These are phyloP conservation scores for Sparassis latifolia DNA, from an alignment of 1,284 basidiomycete genomes.

Conservation along the genomic window DNA sequence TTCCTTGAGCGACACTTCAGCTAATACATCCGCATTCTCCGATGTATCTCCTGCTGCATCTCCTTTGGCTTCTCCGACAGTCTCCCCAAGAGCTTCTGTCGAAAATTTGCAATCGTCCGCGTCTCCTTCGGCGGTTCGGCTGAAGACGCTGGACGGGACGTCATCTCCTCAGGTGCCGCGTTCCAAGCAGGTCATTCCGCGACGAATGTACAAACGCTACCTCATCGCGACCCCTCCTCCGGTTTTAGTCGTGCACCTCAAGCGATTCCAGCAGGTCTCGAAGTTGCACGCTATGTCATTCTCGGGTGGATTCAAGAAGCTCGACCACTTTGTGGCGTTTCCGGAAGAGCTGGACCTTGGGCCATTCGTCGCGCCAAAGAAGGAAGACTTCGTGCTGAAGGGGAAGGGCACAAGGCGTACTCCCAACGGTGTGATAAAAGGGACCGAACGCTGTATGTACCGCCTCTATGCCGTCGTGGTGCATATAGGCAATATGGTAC, in stretches of 20 bases:
- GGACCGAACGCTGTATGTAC: constrained; percentile 56
- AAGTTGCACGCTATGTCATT: constrained; percentile 47
- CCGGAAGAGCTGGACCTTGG: constrained; percentile 80
- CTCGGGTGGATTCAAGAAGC: constrained; percentile 68
- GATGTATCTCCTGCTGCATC: constrained; percentile 38
- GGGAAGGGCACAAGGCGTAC: constrained; percentile 11
- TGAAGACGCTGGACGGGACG: constrained; percentile 3
- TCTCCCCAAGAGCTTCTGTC: constrained; percentile 25
- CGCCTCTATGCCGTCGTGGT: constrained; percentile 82
- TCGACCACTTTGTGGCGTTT: constrained; percentile 86
- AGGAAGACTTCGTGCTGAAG: constrained; percentile 56
- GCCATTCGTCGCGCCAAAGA: constrained; percentile 81
- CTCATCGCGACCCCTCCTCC: constrained; percentile 84
- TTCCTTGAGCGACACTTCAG: constrained; percentile 25
- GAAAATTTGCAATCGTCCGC: constrained; percentile 14
- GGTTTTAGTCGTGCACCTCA: constrained; percentile 87
- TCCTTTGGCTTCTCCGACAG: constrained; percentile 26
- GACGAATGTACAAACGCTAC: constrained; percentile 89
- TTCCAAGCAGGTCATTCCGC: constrained; percentile 64
- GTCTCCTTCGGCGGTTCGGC: not conserved
- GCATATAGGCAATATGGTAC: constrained; percentile 85
- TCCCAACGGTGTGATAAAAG: constrained; percentile 21
- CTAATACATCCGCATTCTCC: constrained; percentile 21
- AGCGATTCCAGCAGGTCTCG: constrained; percentile 81
- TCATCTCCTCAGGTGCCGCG: constrained; percentile 26